These are phyloP conservation scores for Coemansia asiatica DNA, from an alignment of 192 early-diverging fungal species.

Conservation along the genomic window DNA sequence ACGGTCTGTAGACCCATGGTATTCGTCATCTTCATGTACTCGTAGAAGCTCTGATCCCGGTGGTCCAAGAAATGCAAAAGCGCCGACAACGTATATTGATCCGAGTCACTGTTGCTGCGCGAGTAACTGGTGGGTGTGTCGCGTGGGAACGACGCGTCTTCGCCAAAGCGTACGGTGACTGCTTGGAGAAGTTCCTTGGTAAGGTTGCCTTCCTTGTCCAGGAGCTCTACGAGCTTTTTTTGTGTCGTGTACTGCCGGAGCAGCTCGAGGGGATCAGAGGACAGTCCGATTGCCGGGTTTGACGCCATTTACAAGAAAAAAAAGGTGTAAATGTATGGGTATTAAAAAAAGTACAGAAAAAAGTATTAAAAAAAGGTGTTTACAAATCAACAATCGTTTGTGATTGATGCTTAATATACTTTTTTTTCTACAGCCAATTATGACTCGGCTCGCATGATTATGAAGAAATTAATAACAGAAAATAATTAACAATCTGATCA, in stretches of 20 bases:
- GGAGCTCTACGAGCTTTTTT: slow-evolving; percentile 56
- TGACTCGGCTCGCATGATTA: too few relatives aligned
- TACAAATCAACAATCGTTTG: too few relatives aligned
- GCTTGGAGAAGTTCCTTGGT: slow-evolving; percentile 53
- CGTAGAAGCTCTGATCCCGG: slow-evolving; percentile 63
- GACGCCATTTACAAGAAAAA: background rate
- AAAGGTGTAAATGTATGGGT: background rate
- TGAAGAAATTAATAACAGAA: too few relatives aligned
- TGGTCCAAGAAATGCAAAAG: slow-evolving; percentile 72
- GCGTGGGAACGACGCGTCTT: slow-evolving; percentile 61
- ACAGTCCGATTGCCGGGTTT: background rate
- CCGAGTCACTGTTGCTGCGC: slow-evolving; percentile 58
- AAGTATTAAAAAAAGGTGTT: too few relatives aligned
- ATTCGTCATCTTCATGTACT: slow-evolving; percentile 69
- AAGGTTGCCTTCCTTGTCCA: slow-evolving; percentile 45
- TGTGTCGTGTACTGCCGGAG: slow-evolving; percentile 63
- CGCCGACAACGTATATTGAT: slow-evolving; percentile 69
- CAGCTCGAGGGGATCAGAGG: slow-evolving; percentile 57
- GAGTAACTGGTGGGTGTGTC: slow-evolving; percentile 59
- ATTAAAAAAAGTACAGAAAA: slow-evolving; percentile 7
- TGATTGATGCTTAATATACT: too few relatives aligned
- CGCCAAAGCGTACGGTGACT: slow-evolving; percentile 59
- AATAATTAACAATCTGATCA: too few relatives aligned
- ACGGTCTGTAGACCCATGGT: slow-evolving; percentile 64
- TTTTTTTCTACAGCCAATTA: too few relatives aligned